Percentiles rank a stretch among this genome's conserved stretches.
These are phyloP conservation scores for Debaryomyces prosopidis DNA, from an alignment of 805 yeast species.

Conservation along the genomic window DNA sequence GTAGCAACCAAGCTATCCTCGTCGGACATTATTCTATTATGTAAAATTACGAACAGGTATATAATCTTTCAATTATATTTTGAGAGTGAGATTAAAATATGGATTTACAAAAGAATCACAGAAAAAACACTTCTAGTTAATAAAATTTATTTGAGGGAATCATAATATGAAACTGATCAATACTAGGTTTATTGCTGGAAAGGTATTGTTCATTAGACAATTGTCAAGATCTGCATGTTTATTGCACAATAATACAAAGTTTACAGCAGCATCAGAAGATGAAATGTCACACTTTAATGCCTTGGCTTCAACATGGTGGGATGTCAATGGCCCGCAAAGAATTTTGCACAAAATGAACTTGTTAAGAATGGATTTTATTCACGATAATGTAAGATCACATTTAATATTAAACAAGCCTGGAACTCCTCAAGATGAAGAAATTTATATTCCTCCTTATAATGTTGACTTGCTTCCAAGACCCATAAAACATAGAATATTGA, in stretches of 20 bases:
- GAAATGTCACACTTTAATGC: conserved; percentile 83
- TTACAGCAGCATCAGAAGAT: conserved; percentile 49
- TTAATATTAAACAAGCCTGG: conserved; percentile 39
- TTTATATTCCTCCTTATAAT: conserved; percentile 79
- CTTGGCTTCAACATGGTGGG: conserved; percentile 98
- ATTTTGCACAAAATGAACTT: conserved; percentile 94
- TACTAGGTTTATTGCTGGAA: not conserved
- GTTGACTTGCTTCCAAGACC: conserved; percentile 62
- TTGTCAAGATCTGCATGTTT: not conserved
- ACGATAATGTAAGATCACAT: conserved; percentile 52
- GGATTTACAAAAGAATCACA: not conserved
- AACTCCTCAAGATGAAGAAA: conserved; percentile 38
- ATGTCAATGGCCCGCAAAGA: conserved; percentile 87
- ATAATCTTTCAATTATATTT: too few species aligned
- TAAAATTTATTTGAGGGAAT: not conserved
- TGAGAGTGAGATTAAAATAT: not conserved
- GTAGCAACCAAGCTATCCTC: conserved; percentile 70
- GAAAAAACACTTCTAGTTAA: not conserved
- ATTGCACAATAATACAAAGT: conserved; percentile 7
- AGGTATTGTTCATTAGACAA: not conserved
- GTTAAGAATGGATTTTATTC: conserved; percentile 83
- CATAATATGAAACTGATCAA: not conserved
- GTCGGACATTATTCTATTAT: conserved; percentile 11
- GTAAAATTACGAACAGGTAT: too few species aligned
- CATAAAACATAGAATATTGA: conserved; percentile 46